Evolutionary conservation across 1,284 basidiomycete species (phyloP).

Genomic region (Trichosporon coremiiforme): DNA sequence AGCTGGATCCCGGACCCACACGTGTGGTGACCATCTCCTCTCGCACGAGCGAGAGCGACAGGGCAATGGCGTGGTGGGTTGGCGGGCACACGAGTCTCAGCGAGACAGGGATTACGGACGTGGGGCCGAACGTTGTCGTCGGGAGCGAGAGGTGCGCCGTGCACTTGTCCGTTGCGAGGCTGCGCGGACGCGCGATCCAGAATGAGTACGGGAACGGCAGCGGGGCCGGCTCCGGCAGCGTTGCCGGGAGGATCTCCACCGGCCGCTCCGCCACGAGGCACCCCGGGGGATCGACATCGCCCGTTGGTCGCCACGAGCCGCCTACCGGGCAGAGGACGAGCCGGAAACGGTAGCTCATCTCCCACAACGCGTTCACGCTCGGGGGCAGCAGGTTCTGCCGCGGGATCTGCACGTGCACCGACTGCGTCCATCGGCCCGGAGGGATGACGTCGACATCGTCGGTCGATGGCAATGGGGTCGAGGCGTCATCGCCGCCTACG

Average conservation of each 20-base stretch:
- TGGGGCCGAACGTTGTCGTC: constrained; percentile 51
- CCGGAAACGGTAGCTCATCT: not conserved
- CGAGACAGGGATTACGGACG: constrained; percentile 44
- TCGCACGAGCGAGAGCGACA: constrained; percentile 35
- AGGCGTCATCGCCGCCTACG: constrained; percentile 43
- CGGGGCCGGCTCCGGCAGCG: not conserved
- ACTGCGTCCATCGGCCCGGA: not conserved
- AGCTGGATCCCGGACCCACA: constrained; percentile 14
- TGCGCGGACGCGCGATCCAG: not conserved
- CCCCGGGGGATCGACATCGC: not conserved
- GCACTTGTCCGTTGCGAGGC: constrained; percentile 34
- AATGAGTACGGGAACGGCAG: constrained; percentile 10
- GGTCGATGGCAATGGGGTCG: constrained; percentile 14
- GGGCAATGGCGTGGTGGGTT: constrained; percentile 31
- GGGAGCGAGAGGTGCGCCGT: constrained; percentile 39
- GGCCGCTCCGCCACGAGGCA: not conserved
- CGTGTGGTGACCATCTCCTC: constrained; percentile 21
- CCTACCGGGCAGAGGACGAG: not conserved
- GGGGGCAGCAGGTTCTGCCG: not conserved
- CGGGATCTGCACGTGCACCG: constrained; percentile 9
- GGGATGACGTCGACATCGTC: not conserved
- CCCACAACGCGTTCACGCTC: not conserved
- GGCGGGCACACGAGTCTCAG: constrained; percentile 37
- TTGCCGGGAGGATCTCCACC: not conserved
- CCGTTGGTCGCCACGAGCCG: not conserved